Percentiles rank a stretch among this genome's conserved stretches.
These are phyloP conservation scores for Toxicodendron radicans DNA, from an alignment of 345 rosid genomes.

Conservation along the genomic window DNA sequence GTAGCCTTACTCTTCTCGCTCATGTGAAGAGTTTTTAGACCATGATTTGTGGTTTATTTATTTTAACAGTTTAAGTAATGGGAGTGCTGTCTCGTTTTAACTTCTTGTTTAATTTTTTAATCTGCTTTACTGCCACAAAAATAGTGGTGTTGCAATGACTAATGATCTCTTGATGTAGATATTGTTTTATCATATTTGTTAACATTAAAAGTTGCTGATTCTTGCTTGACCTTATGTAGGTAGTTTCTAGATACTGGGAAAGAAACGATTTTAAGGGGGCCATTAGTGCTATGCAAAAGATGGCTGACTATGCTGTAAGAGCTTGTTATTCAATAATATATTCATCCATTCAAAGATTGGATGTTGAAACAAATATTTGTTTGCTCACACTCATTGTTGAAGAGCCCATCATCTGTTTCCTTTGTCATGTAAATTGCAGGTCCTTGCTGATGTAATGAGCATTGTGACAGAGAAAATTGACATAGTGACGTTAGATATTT, in stretches of 20 bases:
- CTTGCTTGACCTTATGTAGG: constrained; percentile 47
- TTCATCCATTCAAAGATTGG: background rate
- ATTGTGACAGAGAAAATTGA: constrained; percentile 67
- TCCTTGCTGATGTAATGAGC: constrained; percentile 77
- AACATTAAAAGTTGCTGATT: constrained; percentile 24
- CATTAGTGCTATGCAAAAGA: constrained; percentile 77
- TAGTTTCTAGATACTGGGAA: constrained; percentile 82
- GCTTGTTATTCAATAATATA: constrained; percentile 4
- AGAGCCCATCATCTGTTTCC: constrained; percentile 2
- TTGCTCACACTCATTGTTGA: background rate
- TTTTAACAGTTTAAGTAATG: background rate
- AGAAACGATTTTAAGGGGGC: constrained; percentile 81
- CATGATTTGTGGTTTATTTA: constrained; percentile 1
- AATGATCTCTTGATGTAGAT: background rate
- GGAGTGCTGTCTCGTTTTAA: background rate
- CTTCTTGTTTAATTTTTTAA: background rate
- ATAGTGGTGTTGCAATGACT: background rate
- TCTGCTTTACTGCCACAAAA: background rate
- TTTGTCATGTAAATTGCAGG: constrained; percentile 50
- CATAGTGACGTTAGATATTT: constrained; percentile 71
- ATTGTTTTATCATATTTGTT: background rate
- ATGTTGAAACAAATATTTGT: background rate
- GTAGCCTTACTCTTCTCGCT: background rate
- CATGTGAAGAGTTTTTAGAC: background rate
- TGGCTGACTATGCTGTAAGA: constrained; percentile 91